Percentiles rank a stretch among this genome's conserved stretches.
Evolutionary conservation across 192 early-diverging fungal species (phyloP).

Genomic region (Backusella tuberculispora): DNA sequence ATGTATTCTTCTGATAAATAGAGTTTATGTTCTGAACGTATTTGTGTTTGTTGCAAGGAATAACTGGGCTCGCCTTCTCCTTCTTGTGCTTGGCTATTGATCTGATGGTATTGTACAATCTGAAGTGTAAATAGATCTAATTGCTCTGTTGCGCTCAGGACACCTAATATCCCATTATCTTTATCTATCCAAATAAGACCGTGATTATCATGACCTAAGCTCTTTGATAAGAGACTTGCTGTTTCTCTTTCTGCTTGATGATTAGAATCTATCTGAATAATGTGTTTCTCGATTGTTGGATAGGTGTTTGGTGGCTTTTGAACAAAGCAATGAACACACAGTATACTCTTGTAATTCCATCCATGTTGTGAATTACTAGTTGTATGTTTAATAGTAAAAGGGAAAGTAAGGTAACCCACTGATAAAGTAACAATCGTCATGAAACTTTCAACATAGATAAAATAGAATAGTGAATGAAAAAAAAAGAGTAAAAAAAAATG

Average conservation of each 20-base stretch:
- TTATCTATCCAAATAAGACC: not conserved
- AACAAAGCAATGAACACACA: slow-evolving; percentile 26
- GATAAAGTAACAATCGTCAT: slow-evolving; percentile 16
- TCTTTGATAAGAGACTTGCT: not conserved
- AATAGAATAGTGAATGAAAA: not conserved
- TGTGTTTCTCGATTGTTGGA: slow-evolving; percentile 29
- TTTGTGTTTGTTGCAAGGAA: not conserved
- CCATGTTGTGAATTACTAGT: not conserved
- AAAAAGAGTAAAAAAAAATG: not conserved
- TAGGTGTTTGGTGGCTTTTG: slow-evolving; percentile 19
- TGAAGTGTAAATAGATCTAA: slow-evolving; percentile 8
- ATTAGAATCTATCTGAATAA: slow-evolving; percentile 19
- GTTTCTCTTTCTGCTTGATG: slow-evolving; percentile 4
- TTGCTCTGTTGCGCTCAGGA: slow-evolving; percentile 7
- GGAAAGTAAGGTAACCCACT: slow-evolving; percentile 13
- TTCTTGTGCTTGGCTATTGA: not conserved
- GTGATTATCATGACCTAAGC: not conserved
- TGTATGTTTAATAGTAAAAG: slow-evolving; percentile 14
- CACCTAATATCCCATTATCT: not conserved
- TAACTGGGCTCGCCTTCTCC: not conserved
- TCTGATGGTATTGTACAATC: slow-evolving; percentile 18
- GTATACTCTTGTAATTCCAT: slow-evolving; percentile 13
- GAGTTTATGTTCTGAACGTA: not conserved
- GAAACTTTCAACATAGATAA: not conserved
- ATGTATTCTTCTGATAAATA: not conserved